These are phyloP conservation scores for Thielaviopsis cerberus DNA, from an alignment of 2,329 filamentous ascomycete species.

Conservation along the genomic window DNA sequence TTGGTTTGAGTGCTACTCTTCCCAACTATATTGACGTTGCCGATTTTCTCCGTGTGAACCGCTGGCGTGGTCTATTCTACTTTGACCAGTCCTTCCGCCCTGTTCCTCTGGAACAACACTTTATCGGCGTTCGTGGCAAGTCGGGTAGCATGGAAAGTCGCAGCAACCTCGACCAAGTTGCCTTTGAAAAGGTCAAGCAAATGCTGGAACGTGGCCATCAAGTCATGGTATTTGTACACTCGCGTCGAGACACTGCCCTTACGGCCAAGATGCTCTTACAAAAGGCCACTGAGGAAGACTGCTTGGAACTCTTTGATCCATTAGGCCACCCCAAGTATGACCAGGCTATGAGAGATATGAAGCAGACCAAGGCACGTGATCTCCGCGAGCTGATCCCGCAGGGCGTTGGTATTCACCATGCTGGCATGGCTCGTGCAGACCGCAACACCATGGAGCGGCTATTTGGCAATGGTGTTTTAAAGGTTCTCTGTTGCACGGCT, in stretches of 20 bases:
- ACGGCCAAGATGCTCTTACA: conserved; percentile 74
- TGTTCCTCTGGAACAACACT: conserved; percentile 91
- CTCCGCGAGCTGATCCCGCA: conserved; percentile 77
- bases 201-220: conserved; percentile 90
- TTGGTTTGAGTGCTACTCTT: conserved; percentile 85
- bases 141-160: conserved; percentile 60
- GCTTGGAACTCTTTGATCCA: conserved; percentile 68
- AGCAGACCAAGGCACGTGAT: conserved; percentile 66
- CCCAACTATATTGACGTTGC: conserved; percentile 95
- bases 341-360: conserved; percentile 65
- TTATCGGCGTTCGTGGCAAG: conserved; percentile 89
- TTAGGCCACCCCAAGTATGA: conserved; percentile 61
- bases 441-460: conserved; percentile 88
- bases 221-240: conserved; percentile 98
- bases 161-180: conserved; percentile 72
- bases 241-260: conserved; percentile 76
- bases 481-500: conserved; percentile 93
- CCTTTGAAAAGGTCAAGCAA: conserved; percentile 85
- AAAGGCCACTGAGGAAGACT: conserved; percentile 65
- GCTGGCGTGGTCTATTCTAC: conserved; percentile 82
- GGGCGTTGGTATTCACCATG: conserved; percentile 87
- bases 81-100: conserved; percentile 92
- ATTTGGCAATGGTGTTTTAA: conserved; percentile 81
- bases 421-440: conserved; percentile 87
- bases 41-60: conserved; percentile 92